These are phyloP conservation scores for Sporisorium graminicola DNA, from an alignment of 1,284 basidiomycete species.

Conservation along the genomic window DNA sequence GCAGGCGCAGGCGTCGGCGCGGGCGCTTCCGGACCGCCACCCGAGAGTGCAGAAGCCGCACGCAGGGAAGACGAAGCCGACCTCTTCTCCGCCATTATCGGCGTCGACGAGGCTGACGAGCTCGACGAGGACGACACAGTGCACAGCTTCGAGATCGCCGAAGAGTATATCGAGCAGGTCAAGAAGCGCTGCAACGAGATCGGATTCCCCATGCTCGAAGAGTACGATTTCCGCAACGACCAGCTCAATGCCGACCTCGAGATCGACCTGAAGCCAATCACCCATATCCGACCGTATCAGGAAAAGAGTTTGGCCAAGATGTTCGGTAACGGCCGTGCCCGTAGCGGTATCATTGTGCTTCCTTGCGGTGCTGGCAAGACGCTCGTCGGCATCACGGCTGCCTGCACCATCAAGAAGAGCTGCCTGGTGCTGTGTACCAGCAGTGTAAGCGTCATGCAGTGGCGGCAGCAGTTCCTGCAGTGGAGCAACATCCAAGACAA, in stretches of 20 bases:
- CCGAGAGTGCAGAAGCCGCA: constrained; percentile 40
- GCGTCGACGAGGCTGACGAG: constrained; percentile 67
- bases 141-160: constrained; percentile 68
- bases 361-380: constrained; percentile 99
- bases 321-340: constrained; percentile 69
- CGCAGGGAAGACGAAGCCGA: constrained; percentile 62
- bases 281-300: constrained; percentile 69
- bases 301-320: constrained; percentile 69
- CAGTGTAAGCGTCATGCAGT: constrained; percentile 69
- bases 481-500: constrained; percentile 70
- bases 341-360: constrained; percentile 95
- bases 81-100: constrained; percentile 68
- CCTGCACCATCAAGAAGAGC: constrained; percentile 99
- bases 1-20: constrained; percentile 14
- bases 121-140: constrained; percentile 68
- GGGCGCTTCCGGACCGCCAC: constrained; percentile 31
- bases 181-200: constrained; percentile 69
- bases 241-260: constrained; percentile 67
- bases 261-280: constrained; percentile 68
- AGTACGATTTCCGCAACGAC: constrained; percentile 69
- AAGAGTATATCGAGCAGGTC: constrained; percentile 67
- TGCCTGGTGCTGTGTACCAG: constrained; percentile 90
- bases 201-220: constrained; percentile 68
- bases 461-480: constrained; percentile 68
- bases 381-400: constrained; percentile 97